phyloP scores from a whole-genome alignment of 805 yeast genomes.

The Yamadazyma philogaea region DNA sequence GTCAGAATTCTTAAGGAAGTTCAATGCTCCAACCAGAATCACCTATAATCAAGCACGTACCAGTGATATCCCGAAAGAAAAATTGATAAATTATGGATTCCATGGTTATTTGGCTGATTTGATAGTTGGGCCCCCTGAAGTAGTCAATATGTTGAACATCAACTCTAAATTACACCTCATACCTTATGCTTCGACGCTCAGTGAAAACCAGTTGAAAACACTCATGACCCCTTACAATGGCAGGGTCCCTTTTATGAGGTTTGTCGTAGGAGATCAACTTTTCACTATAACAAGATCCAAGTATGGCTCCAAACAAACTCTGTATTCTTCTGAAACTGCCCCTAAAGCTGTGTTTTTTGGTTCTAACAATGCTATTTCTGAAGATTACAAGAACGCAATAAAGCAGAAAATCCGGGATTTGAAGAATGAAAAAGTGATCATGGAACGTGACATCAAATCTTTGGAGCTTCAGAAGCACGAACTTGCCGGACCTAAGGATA shows the following conservation, averaged over 20 bases:
- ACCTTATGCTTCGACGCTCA: conserved; percentile 58
- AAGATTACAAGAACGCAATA: conserved; percentile 16
- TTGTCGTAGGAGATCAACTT: conserved; percentile 56
- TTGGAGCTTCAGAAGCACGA: background rate
- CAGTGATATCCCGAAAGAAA: conserved; percentile 24
- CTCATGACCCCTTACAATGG: conserved; percentile 38
- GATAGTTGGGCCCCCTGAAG: conserved; percentile 68
- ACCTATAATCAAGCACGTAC: conserved; percentile 14
- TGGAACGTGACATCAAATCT: background rate
- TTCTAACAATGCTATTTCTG: conserved; percentile 13
- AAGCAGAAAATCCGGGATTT: background rate
- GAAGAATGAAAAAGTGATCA: background rate
- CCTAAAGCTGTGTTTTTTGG: conserved; percentile 30
- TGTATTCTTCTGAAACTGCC: conserved; percentile 39
- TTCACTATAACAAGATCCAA: conserved; percentile 53
- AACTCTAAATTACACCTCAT: conserved; percentile 46
- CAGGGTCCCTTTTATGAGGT: conserved; percentile 47
- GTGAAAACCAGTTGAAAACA: conserved; percentile 35
- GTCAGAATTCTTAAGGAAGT: conserved; percentile 27
- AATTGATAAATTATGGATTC: conserved; percentile 57
- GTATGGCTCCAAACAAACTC: conserved; percentile 60
- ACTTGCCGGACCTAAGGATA: conserved; percentile 2
- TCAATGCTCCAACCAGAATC: conserved; percentile 59
- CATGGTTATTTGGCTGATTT: conserved; percentile 77
- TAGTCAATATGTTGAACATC: conserved; percentile 68